Conservation (phyloP, 495 filamentous ascomycete genomes). For the Penicillium egyptiacum region DNA sequence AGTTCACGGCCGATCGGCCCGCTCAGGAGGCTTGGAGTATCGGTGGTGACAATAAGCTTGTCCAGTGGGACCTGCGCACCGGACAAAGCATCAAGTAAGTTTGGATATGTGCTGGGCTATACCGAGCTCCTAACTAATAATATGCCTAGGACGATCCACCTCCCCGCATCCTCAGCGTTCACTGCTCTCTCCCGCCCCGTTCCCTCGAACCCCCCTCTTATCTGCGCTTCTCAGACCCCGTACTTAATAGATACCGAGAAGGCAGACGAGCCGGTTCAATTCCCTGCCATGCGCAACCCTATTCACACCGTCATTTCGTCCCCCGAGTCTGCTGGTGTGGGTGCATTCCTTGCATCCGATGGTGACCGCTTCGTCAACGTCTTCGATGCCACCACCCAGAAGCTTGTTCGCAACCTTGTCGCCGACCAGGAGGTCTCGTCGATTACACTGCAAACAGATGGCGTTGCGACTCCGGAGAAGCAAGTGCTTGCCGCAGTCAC, state of each 20-base stretch:
- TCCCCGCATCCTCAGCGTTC: constrained; percentile 46
- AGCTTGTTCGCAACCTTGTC: constrained; percentile 52
- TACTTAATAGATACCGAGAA: constrained; percentile 52
- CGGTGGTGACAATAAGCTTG: constrained; percentile 58
- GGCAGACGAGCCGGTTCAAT: constrained; percentile 40
- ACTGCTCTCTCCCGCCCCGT: constrained; percentile 43
- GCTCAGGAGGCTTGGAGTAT: constrained; percentile 57
- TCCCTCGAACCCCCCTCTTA: constrained; percentile 44
- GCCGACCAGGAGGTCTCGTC: constrained; percentile 52
- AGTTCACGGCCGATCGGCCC: constrained; percentile 49
- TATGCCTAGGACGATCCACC: constrained; percentile 43
- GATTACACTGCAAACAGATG: constrained; percentile 33
- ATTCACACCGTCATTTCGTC: constrained; percentile 53
- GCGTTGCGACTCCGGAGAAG: constrained; percentile 30
- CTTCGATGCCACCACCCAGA: constrained; percentile 46
- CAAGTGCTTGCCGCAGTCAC: constrained; percentile 53
- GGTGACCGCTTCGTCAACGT: constrained; percentile 57
- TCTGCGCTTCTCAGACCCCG: constrained; percentile 58
- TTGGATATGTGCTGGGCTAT: neutral
- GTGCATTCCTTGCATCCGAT: constrained; percentile 49
- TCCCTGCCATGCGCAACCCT: constrained; percentile 54
- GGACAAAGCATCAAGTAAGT: constrained; percentile 49
- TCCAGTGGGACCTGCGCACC: constrained; percentile 59
- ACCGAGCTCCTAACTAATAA: constrained; percentile 12
- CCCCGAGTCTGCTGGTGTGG: constrained; percentile 33